A percentile compares a stretch with the other conserved stretches of the same genome.
These are phyloP conservation scores for Beauveria medogensis DNA, from an alignment of 2,329 filamentous ascomycete species.

Conservation along the genomic window DNA sequence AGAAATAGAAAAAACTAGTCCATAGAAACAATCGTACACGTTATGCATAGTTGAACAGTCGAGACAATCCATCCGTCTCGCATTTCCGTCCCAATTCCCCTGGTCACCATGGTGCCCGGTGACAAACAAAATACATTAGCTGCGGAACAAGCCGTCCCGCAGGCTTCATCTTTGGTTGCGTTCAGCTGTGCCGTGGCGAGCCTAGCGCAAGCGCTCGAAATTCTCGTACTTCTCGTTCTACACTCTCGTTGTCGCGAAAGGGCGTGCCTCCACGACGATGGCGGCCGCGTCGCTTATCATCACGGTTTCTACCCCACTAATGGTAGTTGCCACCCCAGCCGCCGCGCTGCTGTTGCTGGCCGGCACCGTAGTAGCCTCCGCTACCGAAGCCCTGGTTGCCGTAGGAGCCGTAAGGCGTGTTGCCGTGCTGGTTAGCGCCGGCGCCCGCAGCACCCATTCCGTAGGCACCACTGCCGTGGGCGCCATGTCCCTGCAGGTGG, in stretches of 20 bases:
- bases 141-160: not conserved
- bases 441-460: conserved; percentile 44
- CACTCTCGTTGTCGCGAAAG: conserved; percentile 1
- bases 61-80: conserved; percentile 11
- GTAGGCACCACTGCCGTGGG: conserved; percentile 48
- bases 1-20: conserved; percentile 11
- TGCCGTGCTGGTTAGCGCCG: conserved; percentile 43
- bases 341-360: conserved; percentile 36
- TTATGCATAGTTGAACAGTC: conserved; percentile 14
- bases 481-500: conserved; percentile 44
- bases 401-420: conserved; percentile 46
- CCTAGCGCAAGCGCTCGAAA: not conserved
- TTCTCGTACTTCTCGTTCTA: conserved; percentile 3
- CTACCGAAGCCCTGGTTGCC: conserved; percentile 39
- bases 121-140: conserved; percentile 9
- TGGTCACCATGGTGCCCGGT: not conserved
- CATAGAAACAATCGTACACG: conserved; percentile 14
- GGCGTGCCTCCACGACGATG: not conserved
- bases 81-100: conserved; percentile 2
- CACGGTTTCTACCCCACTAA: conserved; percentile 29
- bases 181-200: conserved; percentile 2
- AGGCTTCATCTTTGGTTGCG: not conserved
- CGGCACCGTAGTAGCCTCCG: conserved; percentile 38
- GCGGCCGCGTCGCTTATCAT: conserved; percentile 12
- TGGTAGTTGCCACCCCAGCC: conserved; percentile 56